Conservation (phyloP, 208 protist genomes). For the Strigomonas culicis region DNA sequence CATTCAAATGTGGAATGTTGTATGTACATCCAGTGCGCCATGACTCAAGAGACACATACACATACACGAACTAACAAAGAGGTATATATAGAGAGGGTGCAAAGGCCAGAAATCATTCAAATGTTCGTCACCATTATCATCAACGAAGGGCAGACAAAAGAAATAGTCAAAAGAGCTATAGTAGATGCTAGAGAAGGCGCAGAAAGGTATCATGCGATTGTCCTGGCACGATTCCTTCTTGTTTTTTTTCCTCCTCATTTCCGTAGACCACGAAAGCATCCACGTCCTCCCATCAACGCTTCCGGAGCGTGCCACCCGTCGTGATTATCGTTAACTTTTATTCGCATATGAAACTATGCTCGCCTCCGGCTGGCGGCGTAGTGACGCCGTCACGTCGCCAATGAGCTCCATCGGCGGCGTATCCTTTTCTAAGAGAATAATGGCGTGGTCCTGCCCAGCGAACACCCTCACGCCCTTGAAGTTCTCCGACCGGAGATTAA, state of each 20-base stretch:
- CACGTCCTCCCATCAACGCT: no score
- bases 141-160: no score
- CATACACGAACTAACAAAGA: not conserved
- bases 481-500: constrained; percentile 21
- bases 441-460: constrained; percentile 53
- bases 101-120: constrained; percentile 6
- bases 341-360: constrained; percentile 23
- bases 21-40: no score
- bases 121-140: constrained; percentile 1
- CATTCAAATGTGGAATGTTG: no score
- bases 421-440: constrained; percentile 55
- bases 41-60: not conserved
- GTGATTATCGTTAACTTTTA: not conserved
- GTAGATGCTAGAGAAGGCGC: constrained; percentile 4
- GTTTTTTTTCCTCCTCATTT: no score
- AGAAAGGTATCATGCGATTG: not conserved
- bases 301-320: no score
- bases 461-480: constrained; percentile 50
- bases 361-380: constrained; percentile 44
- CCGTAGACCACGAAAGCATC: no score
- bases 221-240: no score
- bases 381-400: constrained; percentile 15
- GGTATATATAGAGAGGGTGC: not conserved
- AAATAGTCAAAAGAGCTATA: constrained; percentile 16
- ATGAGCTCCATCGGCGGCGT: constrained; percentile 23